Base-by-base conservation (phyloP, 352 stramenopile genomes). In the Globisporangium heterothallicum region DNA sequence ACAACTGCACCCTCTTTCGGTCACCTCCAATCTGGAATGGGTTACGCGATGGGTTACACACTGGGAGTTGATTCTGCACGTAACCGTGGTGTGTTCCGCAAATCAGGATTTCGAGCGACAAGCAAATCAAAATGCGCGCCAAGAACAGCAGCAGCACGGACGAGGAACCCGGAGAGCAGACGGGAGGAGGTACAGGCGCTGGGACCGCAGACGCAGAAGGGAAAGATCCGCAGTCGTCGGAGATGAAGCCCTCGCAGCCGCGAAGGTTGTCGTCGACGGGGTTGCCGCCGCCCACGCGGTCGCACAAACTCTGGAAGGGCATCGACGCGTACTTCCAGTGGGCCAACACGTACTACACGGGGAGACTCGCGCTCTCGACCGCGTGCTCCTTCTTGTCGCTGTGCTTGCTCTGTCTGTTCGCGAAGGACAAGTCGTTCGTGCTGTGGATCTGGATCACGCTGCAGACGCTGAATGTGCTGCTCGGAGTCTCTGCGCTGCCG, bases 321-420 rank as follows among this genome's bases (percentile, higher is more conserved):
- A 30, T 70, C 8, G 74, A 85, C 64, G 63, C 68, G 27, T 61
- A 64, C 41, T 61, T 86, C 26, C 75, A 83, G 56, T 73, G 72
- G 62, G 69, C 71, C 42, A 88, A 88, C 62, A 79, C 78, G 51
- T 86, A 86, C 73, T 86, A 84, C 60, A 72, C 74, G 10, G 77
- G 72, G 50, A 69, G 73, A 32, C 66, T 86, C 46, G 74, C 61
- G 10, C 38, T 66, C 54, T 72, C 78, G 22, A 78, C 73, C 18
- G 43, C 82, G 45, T 50, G 71, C 16, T 84, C 75, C 5, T 56
- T 68, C 42, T 41, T 73, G 5, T 81, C 66, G 4, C 50, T 86
- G 24, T 22, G 68, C 19, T 34, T 85, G 55, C 53, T 85, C 16
- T 64, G 66, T 19, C 43, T 73, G 18, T 68, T 71, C 16, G 68